These are phyloP conservation scores for Dioszegia hungarica DNA, from an alignment of 768 basidiomycete genomes.

Conservation along the genomic window DNA sequence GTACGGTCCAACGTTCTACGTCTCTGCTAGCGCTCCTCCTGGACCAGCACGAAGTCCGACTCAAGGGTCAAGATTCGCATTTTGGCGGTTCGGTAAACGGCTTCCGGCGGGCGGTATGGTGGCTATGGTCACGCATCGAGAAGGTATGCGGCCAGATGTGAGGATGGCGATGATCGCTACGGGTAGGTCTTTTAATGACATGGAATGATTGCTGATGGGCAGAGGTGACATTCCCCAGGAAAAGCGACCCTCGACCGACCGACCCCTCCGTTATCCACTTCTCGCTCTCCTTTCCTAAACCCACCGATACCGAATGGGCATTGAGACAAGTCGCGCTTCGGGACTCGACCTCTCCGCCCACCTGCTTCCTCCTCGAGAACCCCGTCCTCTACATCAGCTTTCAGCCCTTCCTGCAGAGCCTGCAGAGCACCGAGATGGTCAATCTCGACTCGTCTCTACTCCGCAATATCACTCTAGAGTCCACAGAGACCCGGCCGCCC, in stretches of 20 bases:
- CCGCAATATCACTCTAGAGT: slow-evolving; percentile 43
- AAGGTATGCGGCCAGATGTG: slow-evolving; percentile 31
- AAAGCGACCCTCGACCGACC: neutral
- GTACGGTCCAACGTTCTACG: slow-evolving; percentile 61
- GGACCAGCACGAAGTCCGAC: slow-evolving; percentile 55
- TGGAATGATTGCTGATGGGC: slow-evolving; percentile 22
- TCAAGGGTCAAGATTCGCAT: slow-evolving; percentile 52
- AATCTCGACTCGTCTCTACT: slow-evolving; percentile 61
- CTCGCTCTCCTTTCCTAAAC: slow-evolving; percentile 63
- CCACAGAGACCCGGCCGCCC: slow-evolving; percentile 54
- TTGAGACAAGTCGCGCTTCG: slow-evolving; percentile 46
- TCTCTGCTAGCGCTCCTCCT: slow-evolving; percentile 57
- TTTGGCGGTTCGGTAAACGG: slow-evolving; percentile 64
- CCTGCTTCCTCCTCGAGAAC: slow-evolving; percentile 8
- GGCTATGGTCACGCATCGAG: slow-evolving; percentile 48
- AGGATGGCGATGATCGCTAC: slow-evolving; percentile 54
- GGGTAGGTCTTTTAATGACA: slow-evolving; percentile 42
- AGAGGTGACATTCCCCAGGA: slow-evolving; percentile 32
- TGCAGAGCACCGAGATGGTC: slow-evolving; percentile 51
- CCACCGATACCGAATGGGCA: slow-evolving; percentile 52
- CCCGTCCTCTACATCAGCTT: slow-evolving; percentile 65
- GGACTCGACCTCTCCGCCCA: neutral
- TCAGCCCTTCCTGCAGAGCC: slow-evolving; percentile 63
- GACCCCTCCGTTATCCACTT: slow-evolving; percentile 49
- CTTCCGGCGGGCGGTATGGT: slow-evolving; percentile 63